Evolutionary conservation across 495 filamentous ascomycete species (phyloP), one percentile per base, ranked within the genome.

Genomic region (Aspergillus bridgeri): DNA sequence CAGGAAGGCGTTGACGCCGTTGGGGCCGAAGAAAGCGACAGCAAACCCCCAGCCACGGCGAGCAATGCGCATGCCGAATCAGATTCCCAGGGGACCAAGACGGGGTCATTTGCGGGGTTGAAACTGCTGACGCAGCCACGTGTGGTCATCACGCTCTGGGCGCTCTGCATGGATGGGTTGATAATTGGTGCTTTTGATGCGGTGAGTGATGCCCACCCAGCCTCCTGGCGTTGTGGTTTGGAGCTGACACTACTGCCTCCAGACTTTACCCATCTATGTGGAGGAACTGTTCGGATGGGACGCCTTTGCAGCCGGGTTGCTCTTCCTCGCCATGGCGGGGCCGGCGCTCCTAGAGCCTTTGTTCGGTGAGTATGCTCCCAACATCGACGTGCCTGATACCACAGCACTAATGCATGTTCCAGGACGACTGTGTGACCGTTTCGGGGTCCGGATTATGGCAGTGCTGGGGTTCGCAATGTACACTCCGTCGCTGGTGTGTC

Each of bases 301-400:
- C 48, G 79, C 89, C 3, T 78, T 79, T 0, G 85, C 83, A 7
- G 85, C 86, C 5, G 89, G 87, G 4, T 69, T 91, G 2, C 72
- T 89, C n/a, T 90, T 91, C 65, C 74, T 91, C 0, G 78, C 85
- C 3, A 38, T 88, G 21, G 81, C 86, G 45, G 61, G 85, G 13
- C 87, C 86, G 0, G 77, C 80, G 1, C 82, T 91, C 45, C 60
- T 65, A 6, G 65, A 69, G 18, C 73, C 74, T 0, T 42, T 74
- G 7, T 64, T 75, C 21, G 74, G 73, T 57, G 18, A 70, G 60
- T 62, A 80, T 11, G 27, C 75, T 17, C 49, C 78, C 17, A 47
- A 20, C 1, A 20, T 1, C 7, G 44, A 18, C 11, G 33, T 15
- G 33, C 33, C 17, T 38, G 33, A 1, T 1, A 7, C 76, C 65